These are phyloP conservation scores for Epichloe bromicola DNA, from an alignment of 2,329 filamentous ascomycete genomes.

Conservation along the genomic window DNA sequence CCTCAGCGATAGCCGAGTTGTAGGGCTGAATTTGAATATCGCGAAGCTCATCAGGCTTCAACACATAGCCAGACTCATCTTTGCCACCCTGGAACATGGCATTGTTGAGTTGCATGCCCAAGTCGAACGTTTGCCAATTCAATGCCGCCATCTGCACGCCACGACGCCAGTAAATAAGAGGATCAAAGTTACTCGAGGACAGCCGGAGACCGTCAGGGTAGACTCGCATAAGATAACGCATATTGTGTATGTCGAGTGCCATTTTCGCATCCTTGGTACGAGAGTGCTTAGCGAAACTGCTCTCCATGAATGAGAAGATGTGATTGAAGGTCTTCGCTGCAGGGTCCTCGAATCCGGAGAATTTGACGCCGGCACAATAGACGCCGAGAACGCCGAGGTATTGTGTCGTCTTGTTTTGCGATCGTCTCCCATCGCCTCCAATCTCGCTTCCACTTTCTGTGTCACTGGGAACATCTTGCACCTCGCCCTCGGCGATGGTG, in stretches of 20 bases:
- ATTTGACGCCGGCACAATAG: constrained; percentile 63
- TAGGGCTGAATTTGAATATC: constrained; percentile 47
- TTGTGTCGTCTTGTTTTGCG: constrained; percentile 74
- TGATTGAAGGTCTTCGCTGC: constrained; percentile 86
- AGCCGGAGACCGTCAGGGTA: constrained; percentile 78
- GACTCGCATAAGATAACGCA: constrained; percentile 81
- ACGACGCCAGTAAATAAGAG: constrained; percentile 82
- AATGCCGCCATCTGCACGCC: constrained; percentile 96
- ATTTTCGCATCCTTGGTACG: constrained; percentile 64
- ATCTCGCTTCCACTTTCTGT: constrained; percentile 58
- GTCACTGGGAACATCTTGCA: constrained; percentile 53
- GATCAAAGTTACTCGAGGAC: constrained; percentile 87
- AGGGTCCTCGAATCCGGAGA: constrained; percentile 61
- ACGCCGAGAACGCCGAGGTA: constrained; percentile 77
- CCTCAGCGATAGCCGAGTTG: constrained; percentile 36
- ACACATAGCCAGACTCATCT: constrained; percentile 80
- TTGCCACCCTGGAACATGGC: constrained; percentile 91
- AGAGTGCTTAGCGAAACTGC: constrained; percentile 70
- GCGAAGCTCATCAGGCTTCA: constrained; percentile 80
- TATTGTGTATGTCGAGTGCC: constrained; percentile 78
- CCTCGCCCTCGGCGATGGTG: constrained; percentile 44
- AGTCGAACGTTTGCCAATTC: constrained; percentile 97
- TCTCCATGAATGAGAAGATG: constrained; percentile 89
- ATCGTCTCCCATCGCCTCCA: constrained; percentile 36
- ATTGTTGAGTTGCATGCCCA: constrained; percentile 90